Evolutionary conservation across 192 early-diverging fungal species (phyloP).

Genomic region (Entomortierella parvispora): DNA sequence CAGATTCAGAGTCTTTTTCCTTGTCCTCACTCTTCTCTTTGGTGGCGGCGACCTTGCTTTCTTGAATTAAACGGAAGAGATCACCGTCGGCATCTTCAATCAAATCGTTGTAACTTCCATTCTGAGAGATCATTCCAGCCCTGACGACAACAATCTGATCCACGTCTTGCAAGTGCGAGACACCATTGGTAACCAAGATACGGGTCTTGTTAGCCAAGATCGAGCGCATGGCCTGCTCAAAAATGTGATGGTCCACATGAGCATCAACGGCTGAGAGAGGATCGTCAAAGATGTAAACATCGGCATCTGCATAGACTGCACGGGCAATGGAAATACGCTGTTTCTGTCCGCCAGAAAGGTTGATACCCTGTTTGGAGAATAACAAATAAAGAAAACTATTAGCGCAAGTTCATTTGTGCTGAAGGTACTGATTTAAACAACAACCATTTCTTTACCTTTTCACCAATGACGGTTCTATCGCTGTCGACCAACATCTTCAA

Average conservation of each 20-base stretch:
- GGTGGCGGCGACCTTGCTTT: background rate
- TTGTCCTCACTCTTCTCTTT: background rate
- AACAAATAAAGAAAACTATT: background rate
- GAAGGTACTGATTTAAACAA: background rate
- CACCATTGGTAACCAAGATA: constrained; percentile 79
- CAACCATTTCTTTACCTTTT: constrained; percentile 56
- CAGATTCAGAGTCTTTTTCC: no score
- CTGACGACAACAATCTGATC: constrained; percentile 72
- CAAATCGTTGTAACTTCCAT: constrained; percentile 68
- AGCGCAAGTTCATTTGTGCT: no score
- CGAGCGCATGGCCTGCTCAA: background rate
- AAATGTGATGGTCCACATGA: constrained; percentile 63
- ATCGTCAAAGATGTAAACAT: constrained; percentile 57
- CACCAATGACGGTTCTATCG: constrained; percentile 93
- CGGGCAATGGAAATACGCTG: constrained; percentile 65
- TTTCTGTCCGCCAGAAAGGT: constrained; percentile 74
- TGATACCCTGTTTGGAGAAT: constrained; percentile 69
- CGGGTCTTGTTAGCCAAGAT: constrained; percentile 75
- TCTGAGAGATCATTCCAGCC: constrained; percentile 69
- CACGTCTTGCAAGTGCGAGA: constrained; percentile 71
- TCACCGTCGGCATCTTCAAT: constrained; percentile 60
- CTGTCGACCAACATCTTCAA: constrained; percentile 84
- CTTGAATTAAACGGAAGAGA: constrained; percentile 62
- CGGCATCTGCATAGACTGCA: constrained; percentile 86
- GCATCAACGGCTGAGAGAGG: constrained; percentile 65